Base-by-base conservation (phyloP, 768 basidiomycete species). In the Cystofilobasidium ferigula region DNA sequence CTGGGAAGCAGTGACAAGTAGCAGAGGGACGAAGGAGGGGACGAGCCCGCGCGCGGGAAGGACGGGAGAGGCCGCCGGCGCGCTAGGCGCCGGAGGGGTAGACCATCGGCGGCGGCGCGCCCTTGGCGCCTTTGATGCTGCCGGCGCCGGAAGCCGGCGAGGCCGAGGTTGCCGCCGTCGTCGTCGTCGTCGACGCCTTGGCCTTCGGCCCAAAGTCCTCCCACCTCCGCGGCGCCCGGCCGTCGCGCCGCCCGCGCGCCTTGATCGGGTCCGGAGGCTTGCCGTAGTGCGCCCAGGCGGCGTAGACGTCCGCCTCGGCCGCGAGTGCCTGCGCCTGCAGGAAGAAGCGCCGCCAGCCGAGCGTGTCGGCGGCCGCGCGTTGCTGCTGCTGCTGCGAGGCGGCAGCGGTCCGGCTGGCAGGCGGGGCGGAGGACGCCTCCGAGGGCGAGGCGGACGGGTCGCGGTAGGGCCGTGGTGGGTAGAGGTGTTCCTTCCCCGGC, bases 341-440 rank as follows among this genome's bases (percentile, higher is more conserved):
- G 59, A 42, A 66, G 42, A 66, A 66, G 9, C 57, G 45, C 28
- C 58, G 57, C 63, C 63, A 64, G 14, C 16, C n/a, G n/a, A n/a
- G n/a, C n/a, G n/a, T n/a, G n/a, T n/a, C n/a, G n/a, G n/a, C n/a
- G n/a, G n/a, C n/a, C n/a, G n/a, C n/a, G n/a, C n/a, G n/a, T n/a
- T n/a, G 13, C 24, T 59, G 40, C 20, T 36, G 34, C 10, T 54
- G 38, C 6, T 48, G 20, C 24, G 45, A 32, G 28, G 28, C 14
- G 28, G n/a, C 24, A 5, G 6, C 3, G 48, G 42, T 38, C 16
- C 35, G 38, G 22, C 26, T 32, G 7, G 28, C 6, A 2, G 62
- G 26, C 24, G 32, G 42, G 14, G 56, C 24, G 16, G 12, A 0
- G 45, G 35, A 24, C 5, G 30, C 40, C 20, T 18, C 24, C 1